Conservation (phyloP, 2,329 filamentous ascomycete species). For the Xylaria hypoxylon region DNA sequence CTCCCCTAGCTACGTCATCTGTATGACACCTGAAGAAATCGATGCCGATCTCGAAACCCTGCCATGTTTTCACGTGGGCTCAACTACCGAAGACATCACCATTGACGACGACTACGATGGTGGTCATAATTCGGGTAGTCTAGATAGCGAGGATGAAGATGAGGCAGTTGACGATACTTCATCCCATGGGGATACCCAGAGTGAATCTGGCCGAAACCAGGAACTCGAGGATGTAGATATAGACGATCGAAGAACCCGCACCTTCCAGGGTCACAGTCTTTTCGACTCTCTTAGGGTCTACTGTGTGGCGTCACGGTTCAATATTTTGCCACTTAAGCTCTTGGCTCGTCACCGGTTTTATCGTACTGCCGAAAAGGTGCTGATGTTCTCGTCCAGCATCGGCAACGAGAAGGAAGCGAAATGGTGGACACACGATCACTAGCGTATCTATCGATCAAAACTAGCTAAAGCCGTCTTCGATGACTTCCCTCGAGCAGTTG, state of each 20-base stretch:
- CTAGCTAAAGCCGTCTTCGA: conserved; percentile 28
- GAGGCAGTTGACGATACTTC: neutral
- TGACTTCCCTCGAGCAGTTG: conserved; percentile 42
- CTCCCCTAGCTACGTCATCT: conserved; percentile 25
- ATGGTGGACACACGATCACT: conserved; percentile 23
- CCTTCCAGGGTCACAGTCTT: conserved; percentile 32
- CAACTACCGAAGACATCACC: neutral
- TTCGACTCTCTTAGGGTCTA: conserved; percentile 48
- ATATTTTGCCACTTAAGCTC: conserved; percentile 50
- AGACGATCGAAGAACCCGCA: conserved; percentile 6
- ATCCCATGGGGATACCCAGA: neutral
- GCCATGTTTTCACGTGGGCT: conserved; percentile 8
- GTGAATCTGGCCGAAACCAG: neutral
- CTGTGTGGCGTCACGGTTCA: conserved; percentile 54
- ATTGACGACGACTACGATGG: conserved; percentile 13
- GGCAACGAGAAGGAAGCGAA: neutral
- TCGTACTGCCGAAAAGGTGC: conserved; percentile 36
- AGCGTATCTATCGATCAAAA: conserved; percentile 21
- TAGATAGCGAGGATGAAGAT: neutral
- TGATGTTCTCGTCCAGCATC: conserved; percentile 11
- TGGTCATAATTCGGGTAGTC: neutral
- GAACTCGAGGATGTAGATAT: conserved; percentile 2
- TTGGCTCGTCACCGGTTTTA: conserved; percentile 50
- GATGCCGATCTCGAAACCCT: conserved; percentile 19
- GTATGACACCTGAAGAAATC: conserved; percentile 19